Evolutionary conservation across 495 filamentous ascomycete genomes (phyloP).

Genomic region (Penicillium antarcticum): DNA sequence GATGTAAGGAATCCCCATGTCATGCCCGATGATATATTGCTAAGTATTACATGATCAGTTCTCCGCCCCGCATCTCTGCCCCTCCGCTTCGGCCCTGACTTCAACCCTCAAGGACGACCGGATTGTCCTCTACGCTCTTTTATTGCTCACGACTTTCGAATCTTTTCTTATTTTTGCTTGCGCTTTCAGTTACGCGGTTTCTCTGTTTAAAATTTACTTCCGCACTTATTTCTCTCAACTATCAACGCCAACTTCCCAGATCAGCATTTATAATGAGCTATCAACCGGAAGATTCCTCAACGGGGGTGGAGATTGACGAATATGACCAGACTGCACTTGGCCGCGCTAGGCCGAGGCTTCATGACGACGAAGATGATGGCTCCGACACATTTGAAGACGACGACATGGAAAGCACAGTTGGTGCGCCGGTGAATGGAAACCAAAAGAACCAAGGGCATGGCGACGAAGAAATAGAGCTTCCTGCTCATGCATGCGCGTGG

Average conservation of each 20-base stretch:
- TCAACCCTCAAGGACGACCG: slow-evolving; percentile 18
- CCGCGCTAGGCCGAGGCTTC: slow-evolving; percentile 64
- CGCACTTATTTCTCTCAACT: neutral
- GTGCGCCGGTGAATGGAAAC: slow-evolving; percentile 72
- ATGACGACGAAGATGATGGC: slow-evolving; percentile 82
- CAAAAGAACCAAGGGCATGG: slow-evolving; percentile 59
- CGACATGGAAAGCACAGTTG: slow-evolving; percentile 88
- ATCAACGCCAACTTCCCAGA: slow-evolving; percentile 47
- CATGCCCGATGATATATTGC: neutral
- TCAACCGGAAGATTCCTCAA: slow-evolving; percentile 56
- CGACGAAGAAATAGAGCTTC: slow-evolving; percentile 89
- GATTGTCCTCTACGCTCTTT: slow-evolving; percentile 34
- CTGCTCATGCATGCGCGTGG: slow-evolving; percentile 94
- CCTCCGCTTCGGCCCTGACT: slow-evolving; percentile 25
- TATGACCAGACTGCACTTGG: slow-evolving; percentile 60
- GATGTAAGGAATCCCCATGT: slow-evolving; percentile 5
- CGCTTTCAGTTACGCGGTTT: slow-evolving; percentile 4
- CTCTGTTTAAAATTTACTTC: neutral
- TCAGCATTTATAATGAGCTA: slow-evolving; percentile 62
- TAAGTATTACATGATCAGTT: neutral
- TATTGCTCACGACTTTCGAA: slow-evolving; percentile 6
- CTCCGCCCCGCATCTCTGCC: slow-evolving; percentile 12
- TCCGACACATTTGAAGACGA: slow-evolving; percentile 85
- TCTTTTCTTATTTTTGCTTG: slow-evolving; percentile 4
- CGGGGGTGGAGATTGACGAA: slow-evolving; percentile 71